Base-by-base conservation (phyloP, 495 filamentous ascomycete genomes). In the Daldinia loculata region DNA sequence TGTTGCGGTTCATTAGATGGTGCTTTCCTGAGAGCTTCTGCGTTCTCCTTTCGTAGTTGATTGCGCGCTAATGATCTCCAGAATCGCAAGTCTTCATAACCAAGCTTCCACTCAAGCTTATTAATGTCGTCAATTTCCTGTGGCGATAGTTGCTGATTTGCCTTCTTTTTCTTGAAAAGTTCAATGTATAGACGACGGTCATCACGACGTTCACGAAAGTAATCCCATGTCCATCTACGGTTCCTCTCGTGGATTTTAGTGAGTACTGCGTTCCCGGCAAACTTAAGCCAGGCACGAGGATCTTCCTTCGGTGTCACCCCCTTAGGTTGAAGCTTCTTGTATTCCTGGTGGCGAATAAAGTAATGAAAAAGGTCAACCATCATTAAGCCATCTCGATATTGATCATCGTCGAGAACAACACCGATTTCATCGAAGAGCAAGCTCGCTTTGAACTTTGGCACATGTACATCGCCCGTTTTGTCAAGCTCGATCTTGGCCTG, bases 361-460 rank as follows among this genome's bases (percentile, higher is more conserved):
- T 95, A 98, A 79, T 99, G 95, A 83, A 99, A 98, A 5, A 98
- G 87, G 77, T 99, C 95, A 7, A 97, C 90, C 83, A 99, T 92
- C 96, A 98, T 98, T 63, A 99, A 81, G 1, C 89, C 92, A 83
- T 99, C 95, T 24, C 96, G 91, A 75, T 99, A 99, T 76, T 99
- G 95, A 67, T 98, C 89, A 68, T 98, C 94, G 76, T 99, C 95
- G 17, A 99, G 84, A 17, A 98, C 91, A 56, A 99, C 91, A 27
- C 96, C 94, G 29, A 99, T 92, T 76, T 99, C 95, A 73, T 99
- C 93, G 73, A 99, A 99, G 8, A 97, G 83, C 27, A 99, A 81
- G 24, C 89, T 90, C 17, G 95, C 92, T 81, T 97, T 98, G 81
- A 97, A 90, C 74, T 93, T 94, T 11, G 95, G 92, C 43, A 89